Base-by-base conservation (phyloP, 768 basidiomycete genomes). In the Kondoa malvinella region DNA sequence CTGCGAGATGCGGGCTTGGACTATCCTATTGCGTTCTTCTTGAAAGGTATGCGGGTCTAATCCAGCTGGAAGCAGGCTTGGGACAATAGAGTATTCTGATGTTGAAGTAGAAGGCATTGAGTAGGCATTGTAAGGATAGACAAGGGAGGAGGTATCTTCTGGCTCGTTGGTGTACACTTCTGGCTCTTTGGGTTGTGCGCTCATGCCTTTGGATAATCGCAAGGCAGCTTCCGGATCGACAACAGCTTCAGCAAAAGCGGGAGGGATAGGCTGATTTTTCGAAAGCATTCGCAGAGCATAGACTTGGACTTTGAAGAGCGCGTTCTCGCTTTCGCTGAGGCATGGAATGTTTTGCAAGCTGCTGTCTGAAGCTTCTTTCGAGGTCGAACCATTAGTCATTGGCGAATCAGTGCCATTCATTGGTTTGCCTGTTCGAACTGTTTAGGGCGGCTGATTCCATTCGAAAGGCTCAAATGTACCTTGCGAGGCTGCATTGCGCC, bases 1-100 rank as follows among this genome's bases (percentile, higher is more conserved):
- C 77, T 95, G 89, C 56, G 85, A 82, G 64, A 96, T 84, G 26
- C 94, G 85, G 2, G 88, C 87, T 73, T 95, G 89, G 67, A 97
- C 84, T 77, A 85, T 92, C 12, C 89, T 83, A 71, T 94, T 89
- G 3, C 94, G 85, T 78, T 99, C 95, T 71, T 89, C 87, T 74
- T 92, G 81, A 69, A 96, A 82, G 71, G 89, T 84, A 72, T 92
- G 87, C 2, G 92, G 88, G 76, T 99, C 95, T 32, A 99, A 83
- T 17, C 94, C 94, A 12, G 82, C 79, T 0, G 95, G 94, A 84
- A 89, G 88, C 70, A 96, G 79, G 4, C 87, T 87, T 0, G 95
- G 95, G 25, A 97, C 81, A 57, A 96, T 32, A 29, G 15, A 31
- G 12, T 63, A 33, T 16, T 33, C 29, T 3, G 15, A 33, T 3